Evolutionary conservation across 192 early-diverging fungal species (phyloP), one percentile per base, ranked within the genome.

Genomic region (Paraglomus occultum): DNA sequence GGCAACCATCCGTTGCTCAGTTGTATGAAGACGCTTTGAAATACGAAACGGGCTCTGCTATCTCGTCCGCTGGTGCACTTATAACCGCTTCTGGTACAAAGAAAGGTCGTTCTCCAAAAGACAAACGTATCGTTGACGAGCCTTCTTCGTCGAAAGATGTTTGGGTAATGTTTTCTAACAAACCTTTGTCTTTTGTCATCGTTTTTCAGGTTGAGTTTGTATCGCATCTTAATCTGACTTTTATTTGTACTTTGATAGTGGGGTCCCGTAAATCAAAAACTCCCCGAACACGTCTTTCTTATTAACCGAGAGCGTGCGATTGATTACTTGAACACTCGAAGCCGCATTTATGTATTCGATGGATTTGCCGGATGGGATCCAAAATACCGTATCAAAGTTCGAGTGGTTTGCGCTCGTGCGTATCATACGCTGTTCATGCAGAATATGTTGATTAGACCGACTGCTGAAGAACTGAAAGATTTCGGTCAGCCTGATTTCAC

Each of bases 361-460:
- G 96, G 94, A 17, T 98, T 81, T 67, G 96, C 96, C 63, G 96
- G 96, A 18, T 98, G 96, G 96, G 96, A 98, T 78, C 91, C 94
- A 74, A 94, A 94, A 83, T 93, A 97, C 88, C 89, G 95, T 69
- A 93, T 96, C 83, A 98, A 98, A 87, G 91, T 98, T 54, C 92
- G 96, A 66, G 87, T 96, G 18, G 90, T 98, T 71, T 94, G 92
- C 73, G 89, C 94, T 40, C 90, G 94, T 70, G 95, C 96, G 50
- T 97, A 98, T 83, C 95, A 98, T 78, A 86, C 89, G 31, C 82
- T 98, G 73, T 98, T 98, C 81, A 98, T 98, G 96, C 84, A 86
- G 86, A 96, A 98, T 88, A 98, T 98, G 95, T 87, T 98, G 72
- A 96, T 98, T 79, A 92, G 96, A 63, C 94, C 96, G 42, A 94